Evolutionary conservation across 805 yeast genomes (phyloP), one percentile per base, ranked within the genome.

Genomic region (Candida krabiensis): DNA sequence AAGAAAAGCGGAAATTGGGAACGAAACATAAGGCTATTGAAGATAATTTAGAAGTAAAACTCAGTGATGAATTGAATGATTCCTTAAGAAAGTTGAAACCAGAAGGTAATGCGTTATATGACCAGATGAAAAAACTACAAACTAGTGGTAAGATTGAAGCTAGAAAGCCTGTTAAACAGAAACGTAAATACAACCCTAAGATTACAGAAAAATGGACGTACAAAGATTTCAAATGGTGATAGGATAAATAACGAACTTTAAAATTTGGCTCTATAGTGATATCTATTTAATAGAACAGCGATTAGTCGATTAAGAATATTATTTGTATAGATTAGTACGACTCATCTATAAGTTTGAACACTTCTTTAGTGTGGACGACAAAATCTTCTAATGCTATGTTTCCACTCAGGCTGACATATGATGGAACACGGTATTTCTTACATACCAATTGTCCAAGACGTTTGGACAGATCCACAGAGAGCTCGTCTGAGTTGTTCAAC

Each of bases 201-300:
- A 65, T 84, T 45, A 85, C 95, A 21, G 96, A 91, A 63, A 91
- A 90, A 66, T 88, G 95, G 95, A 76, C 90, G 23, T 86, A 85
- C 67, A 91, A 91, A 68, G 95, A 91, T 65, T 86, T 86, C 57
- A 82, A 83, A 65, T 83, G 69, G 54, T 47, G 26, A 30, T 15
- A 14, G 5, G 25, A 30, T 12, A 15, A 18, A 30, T 9, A 12
- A 22, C 19, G 16, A 15, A 30, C 18, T 29, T 22, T 14, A 19
- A 23, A 27, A 37, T 21, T 23, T 19, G 21, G 34, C n/a, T n/a
- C n/a, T n/a, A n/a, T n/a, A n/a, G n/a, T n/a, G n/a, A n/a, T n/a
- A n/a, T n/a, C n/a, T n/a, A n/a, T n/a, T n/a, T n/a, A n/a, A n/a
- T n/a, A n/a, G n/a, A n/a, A n/a, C n/a, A n/a, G n/a, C n/a, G n/a